Percentiles rank a stretch among this genome's conserved stretches.
Conservation (phyloP, 768 basidiomycete genomes). For the Mycena floridula region DNA sequence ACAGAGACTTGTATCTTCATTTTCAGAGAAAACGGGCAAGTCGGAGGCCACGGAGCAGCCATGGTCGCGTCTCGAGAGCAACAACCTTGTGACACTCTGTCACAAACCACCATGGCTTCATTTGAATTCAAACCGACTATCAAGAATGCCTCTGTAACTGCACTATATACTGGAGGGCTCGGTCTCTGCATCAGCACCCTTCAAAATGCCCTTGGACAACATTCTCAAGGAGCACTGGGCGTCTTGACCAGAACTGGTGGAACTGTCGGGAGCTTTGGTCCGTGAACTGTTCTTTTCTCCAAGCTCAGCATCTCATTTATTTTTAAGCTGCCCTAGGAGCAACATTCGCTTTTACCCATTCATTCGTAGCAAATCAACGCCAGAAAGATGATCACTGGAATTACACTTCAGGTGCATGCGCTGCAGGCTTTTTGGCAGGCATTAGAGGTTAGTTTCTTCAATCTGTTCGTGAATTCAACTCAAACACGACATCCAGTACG, state of each 20-base stretch:
- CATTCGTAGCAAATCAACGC: slow-evolving; percentile 76
- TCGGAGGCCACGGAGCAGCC: too few relatives aligned
- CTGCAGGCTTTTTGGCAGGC: slow-evolving; percentile 89
- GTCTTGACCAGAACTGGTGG: slow-evolving; percentile 83
- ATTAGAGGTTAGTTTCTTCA: slow-evolving; percentile 54
- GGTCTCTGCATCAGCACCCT: slow-evolving; percentile 62
- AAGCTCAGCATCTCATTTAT: neutral
- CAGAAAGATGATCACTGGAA: slow-evolving; percentile 76
- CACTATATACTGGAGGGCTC: slow-evolving; percentile 58
- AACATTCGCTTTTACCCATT: slow-evolving; percentile 78
- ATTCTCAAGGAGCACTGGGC: slow-evolving; percentile 77
- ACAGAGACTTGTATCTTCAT: too few relatives aligned
- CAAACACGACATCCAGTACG: slow-evolving; percentile 44
- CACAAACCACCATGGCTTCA: slow-evolving; percentile 5
- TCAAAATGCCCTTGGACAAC: slow-evolving; percentile 77
- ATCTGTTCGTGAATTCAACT: slow-evolving; percentile 5
- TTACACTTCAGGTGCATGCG: slow-evolving; percentile 83
- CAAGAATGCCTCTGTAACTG: slow-evolving; percentile 48
- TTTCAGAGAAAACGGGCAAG: too few relatives aligned
- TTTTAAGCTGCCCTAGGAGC: slow-evolving; percentile 80
- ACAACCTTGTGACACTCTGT: too few relatives aligned
- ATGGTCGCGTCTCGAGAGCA: too few relatives aligned
- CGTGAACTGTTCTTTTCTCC: slow-evolving; percentile 19
- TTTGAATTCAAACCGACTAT: slow-evolving; percentile 51
- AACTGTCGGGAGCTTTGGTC: slow-evolving; percentile 90